Conservation (phyloP, 2,329 filamentous ascomycete genomes). For the Bipolaris cookei region DNA sequence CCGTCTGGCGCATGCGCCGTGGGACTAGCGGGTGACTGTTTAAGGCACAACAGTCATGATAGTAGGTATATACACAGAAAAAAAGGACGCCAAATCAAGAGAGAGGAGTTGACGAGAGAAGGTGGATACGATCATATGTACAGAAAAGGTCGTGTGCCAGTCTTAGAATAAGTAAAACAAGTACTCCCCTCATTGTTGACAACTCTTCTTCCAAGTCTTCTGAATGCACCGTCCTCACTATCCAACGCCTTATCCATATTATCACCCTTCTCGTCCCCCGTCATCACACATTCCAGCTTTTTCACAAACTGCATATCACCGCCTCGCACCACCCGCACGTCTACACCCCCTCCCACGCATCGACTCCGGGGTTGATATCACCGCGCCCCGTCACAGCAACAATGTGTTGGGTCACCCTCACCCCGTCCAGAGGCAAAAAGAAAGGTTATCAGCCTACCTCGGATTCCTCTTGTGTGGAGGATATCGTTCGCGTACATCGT, state of each 20-base stretch:
- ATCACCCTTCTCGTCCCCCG: slow-evolving; percentile 26
- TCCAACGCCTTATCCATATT: slow-evolving; percentile 22
- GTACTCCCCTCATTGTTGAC: slow-evolving; percentile 10
- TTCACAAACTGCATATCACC: slow-evolving; percentile 30
- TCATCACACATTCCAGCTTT: slow-evolving; percentile 29
- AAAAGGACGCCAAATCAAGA: slow-evolving; percentile 22
- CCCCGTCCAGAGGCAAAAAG: slow-evolving; percentile 30
- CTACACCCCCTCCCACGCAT: slow-evolving; percentile 29
- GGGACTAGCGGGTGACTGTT: slow-evolving; percentile 26
- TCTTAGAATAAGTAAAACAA: slow-evolving; percentile 24
- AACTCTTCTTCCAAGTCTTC: slow-evolving; percentile 12
- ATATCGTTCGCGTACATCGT: slow-evolving; percentile 39
- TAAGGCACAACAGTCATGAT: slow-evolving; percentile 1
- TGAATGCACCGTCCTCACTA: slow-evolving; percentile 32
- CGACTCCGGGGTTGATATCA: slow-evolving; percentile 23
- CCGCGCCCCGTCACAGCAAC: slow-evolving; percentile 16
- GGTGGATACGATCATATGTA: slow-evolving; percentile 18
- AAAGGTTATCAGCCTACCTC: slow-evolving; percentile 24
- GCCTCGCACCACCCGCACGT: slow-evolving; percentile 29
- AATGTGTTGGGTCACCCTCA: slow-evolving; percentile 46
- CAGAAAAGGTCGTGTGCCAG: slow-evolving; percentile 11
- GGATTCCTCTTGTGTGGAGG: slow-evolving; percentile 34
- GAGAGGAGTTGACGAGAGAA: slow-evolving; percentile 4
- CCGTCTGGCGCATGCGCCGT: slow-evolving; percentile 20
- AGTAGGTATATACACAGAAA: slow-evolving; percentile 24